phyloP scores from a whole-genome alignment of 2,329 filamentous ascomycete species.

The Thelonectria discophora region DNA sequence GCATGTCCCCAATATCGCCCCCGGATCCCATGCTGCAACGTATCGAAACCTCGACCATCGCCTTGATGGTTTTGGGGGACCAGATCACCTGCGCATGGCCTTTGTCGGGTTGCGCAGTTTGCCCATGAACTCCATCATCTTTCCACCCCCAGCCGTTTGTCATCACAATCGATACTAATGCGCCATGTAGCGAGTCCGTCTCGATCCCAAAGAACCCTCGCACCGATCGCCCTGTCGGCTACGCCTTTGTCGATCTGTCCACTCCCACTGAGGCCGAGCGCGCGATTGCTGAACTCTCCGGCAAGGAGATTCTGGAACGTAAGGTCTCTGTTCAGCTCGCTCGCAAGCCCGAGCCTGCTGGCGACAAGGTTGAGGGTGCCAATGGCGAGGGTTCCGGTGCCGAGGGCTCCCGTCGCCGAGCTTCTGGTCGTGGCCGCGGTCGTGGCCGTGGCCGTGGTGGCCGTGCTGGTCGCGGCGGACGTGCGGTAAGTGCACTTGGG shows the following conservation, averaged over 20 bases:
- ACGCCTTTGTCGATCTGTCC: constrained; percentile 97
- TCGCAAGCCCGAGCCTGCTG: constrained; percentile 91
- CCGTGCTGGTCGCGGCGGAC: constrained; percentile 68
- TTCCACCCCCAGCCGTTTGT: background rate
- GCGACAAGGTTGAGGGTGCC: constrained; percentile 77
- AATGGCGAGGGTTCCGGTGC: constrained; percentile 79
- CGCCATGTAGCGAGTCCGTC: constrained; percentile 81
- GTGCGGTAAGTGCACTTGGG: constrained; percentile 49
- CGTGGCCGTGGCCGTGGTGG: constrained; percentile 75
- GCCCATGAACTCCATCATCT: background rate
- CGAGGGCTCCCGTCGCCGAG: constrained; percentile 70
- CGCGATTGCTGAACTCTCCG: constrained; percentile 93
- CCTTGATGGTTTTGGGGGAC: background rate
- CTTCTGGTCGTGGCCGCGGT: constrained; percentile 72
- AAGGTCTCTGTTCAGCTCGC: constrained; percentile 99
- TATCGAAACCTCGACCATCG: background rate
- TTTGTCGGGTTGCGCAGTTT: background rate
- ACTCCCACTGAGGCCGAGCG: constrained; percentile 94
- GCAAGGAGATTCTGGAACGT: constrained; percentile 96
- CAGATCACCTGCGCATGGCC: background rate
- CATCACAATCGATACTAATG: constrained; percentile 38
- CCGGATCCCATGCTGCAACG: background rate
- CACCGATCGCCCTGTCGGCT: constrained; percentile 97
- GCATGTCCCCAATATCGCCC: background rate
- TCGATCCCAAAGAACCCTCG: constrained; percentile 99